phyloP scores from a whole-genome alignment of 2,329 filamentous ascomycete species.

The Pyrenophora graminea region DNA sequence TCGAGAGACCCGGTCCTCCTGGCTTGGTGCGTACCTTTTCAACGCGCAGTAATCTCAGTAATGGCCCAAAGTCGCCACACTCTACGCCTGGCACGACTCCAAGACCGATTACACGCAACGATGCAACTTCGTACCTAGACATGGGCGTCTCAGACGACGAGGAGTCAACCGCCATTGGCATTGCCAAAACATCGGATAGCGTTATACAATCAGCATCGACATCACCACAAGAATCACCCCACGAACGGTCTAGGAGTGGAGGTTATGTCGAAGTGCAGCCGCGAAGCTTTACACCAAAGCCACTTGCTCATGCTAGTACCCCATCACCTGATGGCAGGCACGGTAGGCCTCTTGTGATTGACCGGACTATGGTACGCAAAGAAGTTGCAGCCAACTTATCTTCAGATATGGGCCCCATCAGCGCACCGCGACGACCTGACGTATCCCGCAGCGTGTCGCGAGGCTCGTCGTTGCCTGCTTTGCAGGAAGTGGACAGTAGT shows the following conservation, averaged over 20 bases:
- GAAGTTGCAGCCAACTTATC: conserved; percentile 11
- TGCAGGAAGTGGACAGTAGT: conserved; percentile 36
- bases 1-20: conserved; percentile 39
- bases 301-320: conserved; percentile 27
- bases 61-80: conserved; percentile 27
- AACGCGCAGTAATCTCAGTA: conserved; percentile 39
- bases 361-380: conserved; percentile 27
- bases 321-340: conserved; percentile 33
- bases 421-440: conserved; percentile 27
- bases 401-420: conserved; percentile 11
- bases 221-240: conserved; percentile 24
- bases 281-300: conserved; percentile 28
- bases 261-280: conserved; percentile 36
- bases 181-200: conserved; percentile 50
- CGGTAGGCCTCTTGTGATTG: conserved; percentile 15
- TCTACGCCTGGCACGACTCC: conserved; percentile 27
- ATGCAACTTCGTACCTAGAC: conserved; percentile 37
- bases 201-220: conserved; percentile 38
- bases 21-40: conserved; percentile 43
- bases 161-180: conserved; percentile 44
- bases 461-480: conserved; percentile 31
- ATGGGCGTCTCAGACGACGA: conserved; percentile 36
- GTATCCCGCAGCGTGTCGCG: conserved; percentile 27
- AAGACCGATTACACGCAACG: conserved; percentile 13
- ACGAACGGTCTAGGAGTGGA: conserved; percentile 25